A percentile compares a stretch with the other conserved stretches of the same genome.
phyloP scores from a whole-genome alignment of 805 yeast species.

The Saccharomycopsis guyanensis region DNA sequence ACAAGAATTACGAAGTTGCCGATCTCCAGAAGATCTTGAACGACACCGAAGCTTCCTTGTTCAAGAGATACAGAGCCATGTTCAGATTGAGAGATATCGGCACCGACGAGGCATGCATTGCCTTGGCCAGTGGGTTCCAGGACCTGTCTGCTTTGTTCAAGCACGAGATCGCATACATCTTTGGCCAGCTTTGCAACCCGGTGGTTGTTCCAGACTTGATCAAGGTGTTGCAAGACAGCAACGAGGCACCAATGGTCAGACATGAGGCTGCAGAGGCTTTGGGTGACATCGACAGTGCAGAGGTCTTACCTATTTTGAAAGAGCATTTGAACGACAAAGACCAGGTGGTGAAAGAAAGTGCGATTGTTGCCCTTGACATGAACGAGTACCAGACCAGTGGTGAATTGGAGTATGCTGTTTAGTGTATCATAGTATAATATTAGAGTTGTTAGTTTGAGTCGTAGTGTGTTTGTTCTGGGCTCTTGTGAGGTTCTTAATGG shows the following conservation, averaged over 20 bases:
- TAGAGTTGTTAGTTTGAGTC: no score
- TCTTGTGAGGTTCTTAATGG: no score
- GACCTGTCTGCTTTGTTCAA: constrained; percentile 92
- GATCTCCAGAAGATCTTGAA: constrained; percentile 63
- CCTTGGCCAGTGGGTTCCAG: constrained; percentile 81
- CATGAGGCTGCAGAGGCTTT: constrained; percentile 99
- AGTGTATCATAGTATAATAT: not conserved
- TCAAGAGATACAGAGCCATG: constrained; percentile 97
- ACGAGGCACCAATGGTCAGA: constrained; percentile 97
- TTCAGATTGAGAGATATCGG: constrained; percentile 94
- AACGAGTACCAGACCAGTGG: constrained; percentile 55
- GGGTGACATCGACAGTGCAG: constrained; percentile 95
- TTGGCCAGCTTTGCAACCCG: constrained; percentile 95
- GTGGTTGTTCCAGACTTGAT: constrained; percentile 82
- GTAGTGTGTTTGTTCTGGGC: no score
- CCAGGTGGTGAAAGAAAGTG: constrained; percentile 91
- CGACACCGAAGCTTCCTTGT: constrained; percentile 69
- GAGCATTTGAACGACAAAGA: constrained; percentile 74
- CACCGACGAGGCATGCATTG: constrained; percentile 85
- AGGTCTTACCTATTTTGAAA: constrained; percentile 82
- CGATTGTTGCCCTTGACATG: constrained; percentile 96
- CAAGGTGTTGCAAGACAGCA: constrained; percentile 65
- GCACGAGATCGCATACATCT: constrained; percentile 97
- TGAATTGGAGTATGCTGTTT: constrained; percentile 15
- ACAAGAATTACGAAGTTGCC: constrained; percentile 49